Evolutionary conservation across 169 alveolate genomes (phyloP), one percentile per base, ranked within the genome.

Genomic region (Eimeria acervulina): DNA sequence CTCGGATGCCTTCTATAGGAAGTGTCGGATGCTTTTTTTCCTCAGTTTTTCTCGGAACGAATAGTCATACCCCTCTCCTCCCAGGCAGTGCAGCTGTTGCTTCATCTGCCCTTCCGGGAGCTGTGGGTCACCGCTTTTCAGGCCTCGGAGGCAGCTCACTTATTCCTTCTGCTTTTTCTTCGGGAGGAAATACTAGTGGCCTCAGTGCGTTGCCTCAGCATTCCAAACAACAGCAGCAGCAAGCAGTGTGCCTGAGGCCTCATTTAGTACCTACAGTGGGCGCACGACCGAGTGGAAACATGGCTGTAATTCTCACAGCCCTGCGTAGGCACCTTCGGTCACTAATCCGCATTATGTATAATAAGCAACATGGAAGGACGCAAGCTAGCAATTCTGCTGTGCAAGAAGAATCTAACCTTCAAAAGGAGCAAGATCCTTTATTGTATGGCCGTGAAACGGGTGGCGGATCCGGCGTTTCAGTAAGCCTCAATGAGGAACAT

Each of bases 241-340:
- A 51, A 51, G 15, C 55, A 8, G 0, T 28, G 42, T 52, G 19
- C 36, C 51, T 51, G 74, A n/a, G 72, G 47, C 91, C 61, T 2
- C 91, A 47, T 36, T 15, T 51, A 44, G 42, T 63, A 23, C 42
- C 26, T 52, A 5, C 74, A 31, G n/a, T 38, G 19, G 38, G 38
- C 1, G 55, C 91, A 13, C 70, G 68, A 15, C 47, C 76, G 33
- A 52, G 33, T 23, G 47, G 76, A 31, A 51, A 83, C 55, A 31
- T 83, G 23, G 52, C 76, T 17, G 74, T 83, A 51, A 83, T 83
- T 51, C 68, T 83, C 26, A 47, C 76, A 4, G 91, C 91, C 51
- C 74, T 83, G 55, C 91, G 91, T 36, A 51, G 91, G 55, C 76
- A 83, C 31, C 91, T 83, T 4, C 91, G 91, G 33, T 51, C 91